A percentile compares a stretch with the other conserved stretches of the same genome.
Conservation (phyloP, 306 rosid genomes). For the Cucurbita maxima region DNA sequence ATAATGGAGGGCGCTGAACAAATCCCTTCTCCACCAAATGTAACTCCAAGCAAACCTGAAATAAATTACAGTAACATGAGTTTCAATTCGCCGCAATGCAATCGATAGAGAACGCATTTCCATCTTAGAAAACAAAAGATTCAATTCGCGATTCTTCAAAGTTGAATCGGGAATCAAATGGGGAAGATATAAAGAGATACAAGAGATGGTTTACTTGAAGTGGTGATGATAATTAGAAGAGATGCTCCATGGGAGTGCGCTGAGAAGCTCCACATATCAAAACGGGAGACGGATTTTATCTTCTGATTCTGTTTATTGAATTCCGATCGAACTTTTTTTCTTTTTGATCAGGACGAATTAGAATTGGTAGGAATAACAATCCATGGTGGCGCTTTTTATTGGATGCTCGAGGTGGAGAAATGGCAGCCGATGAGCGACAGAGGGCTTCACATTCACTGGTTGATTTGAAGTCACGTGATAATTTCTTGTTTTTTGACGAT, state of each 20-base stretch:
- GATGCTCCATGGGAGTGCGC: not conserved
- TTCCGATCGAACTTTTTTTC: not conserved
- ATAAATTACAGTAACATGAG: not conserved
- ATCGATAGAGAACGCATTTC: not conserved
- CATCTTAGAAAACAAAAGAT: not conserved
- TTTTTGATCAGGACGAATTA: not conserved
- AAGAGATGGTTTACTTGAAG: not conserved
- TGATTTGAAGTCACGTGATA: not conserved
- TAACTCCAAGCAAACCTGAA: slow-evolving; percentile 41
- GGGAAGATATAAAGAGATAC: not conserved
- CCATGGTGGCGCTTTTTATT: not conserved
- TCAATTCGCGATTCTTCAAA: not conserved
- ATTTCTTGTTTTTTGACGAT: not conserved
- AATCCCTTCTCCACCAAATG: slow-evolving; percentile 36
- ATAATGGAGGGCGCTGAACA: slow-evolving; percentile 56
- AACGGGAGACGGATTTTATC: not conserved
- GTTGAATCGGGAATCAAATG: not conserved
- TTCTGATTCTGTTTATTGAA: not conserved
- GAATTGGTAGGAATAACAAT: not conserved
- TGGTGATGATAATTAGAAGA: not conserved
- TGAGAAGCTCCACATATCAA: not conserved
- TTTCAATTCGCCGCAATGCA: not conserved
- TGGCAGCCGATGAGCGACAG: not conserved
- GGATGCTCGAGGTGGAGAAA: not conserved
- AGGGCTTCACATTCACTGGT: not conserved